A percentile compares a stretch with the other conserved stretches of the same genome.
These are phyloP conservation scores for Uromyces viciae-fabae DNA, from an alignment of 1,284 basidiomycete genomes.

Conservation along the genomic window DNA sequence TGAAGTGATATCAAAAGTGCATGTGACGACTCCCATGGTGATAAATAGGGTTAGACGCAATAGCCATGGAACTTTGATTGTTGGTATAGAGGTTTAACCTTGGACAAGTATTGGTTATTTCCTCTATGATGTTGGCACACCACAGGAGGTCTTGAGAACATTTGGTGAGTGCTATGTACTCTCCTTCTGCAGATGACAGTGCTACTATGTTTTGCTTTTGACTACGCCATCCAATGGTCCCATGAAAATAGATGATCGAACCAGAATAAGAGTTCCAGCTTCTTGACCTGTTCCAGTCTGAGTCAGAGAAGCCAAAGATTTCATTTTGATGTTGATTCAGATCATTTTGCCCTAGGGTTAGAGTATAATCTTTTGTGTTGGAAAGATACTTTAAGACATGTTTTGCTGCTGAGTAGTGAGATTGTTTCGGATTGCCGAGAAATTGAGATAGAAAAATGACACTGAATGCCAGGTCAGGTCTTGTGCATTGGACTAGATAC, in stretches of 20 bases:
- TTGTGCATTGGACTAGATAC: slow-evolving; percentile 6
- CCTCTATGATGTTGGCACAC: neutral
- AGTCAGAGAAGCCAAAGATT: neutral
- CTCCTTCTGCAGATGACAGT: slow-evolving; percentile 2
- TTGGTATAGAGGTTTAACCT: neutral
- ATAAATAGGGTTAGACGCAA: neutral
- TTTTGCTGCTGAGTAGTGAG: neutral
- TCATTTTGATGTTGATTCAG: neutral
- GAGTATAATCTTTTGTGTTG: neutral
- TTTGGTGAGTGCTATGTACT: slow-evolving; percentile 10
- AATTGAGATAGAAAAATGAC: slow-evolving; percentile 20
- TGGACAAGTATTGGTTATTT: neutral
- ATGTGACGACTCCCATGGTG: neutral
- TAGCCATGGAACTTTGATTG: neutral
- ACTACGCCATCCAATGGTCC: neutral
- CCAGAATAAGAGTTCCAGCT: slow-evolving; percentile 1
- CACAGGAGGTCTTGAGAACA: neutral
- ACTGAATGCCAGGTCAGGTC: neutral
- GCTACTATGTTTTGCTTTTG: neutral
- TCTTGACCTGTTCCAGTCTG: slow-evolving; percentile 8
- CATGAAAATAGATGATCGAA: neutral
- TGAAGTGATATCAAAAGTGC: slow-evolving; percentile 10
- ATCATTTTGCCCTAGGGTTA: neutral
- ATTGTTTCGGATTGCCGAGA: neutral
- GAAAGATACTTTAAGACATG: neutral